These are phyloP conservation scores for Tetrahymena elliotti DNA, from an alignment of 73 alveolate genomes.

Conservation along the genomic window DNA sequence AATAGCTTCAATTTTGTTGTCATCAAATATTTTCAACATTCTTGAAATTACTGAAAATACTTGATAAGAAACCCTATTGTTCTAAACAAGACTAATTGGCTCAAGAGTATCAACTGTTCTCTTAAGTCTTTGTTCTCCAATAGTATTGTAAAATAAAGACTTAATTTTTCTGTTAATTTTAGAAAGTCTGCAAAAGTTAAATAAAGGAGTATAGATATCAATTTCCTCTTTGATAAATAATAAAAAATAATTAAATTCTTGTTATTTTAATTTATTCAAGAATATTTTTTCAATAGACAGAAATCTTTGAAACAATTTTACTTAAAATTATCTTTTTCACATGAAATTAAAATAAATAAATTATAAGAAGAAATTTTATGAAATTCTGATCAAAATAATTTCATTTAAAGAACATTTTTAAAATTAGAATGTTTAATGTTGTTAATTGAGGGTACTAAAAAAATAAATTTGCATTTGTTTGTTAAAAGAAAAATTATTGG, in stretches of 20 bases:
- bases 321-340: no score
- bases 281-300: no score
- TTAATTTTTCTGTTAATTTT: background rate
- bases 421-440: no score
- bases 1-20: slow-evolving; percentile 40
- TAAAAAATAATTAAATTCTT: no score
- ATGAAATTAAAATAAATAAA: no score
- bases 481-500: no score
- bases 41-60: background rate
- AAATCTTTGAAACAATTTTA: no score
- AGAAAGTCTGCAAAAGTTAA: background rate
- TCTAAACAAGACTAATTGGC: background rate
- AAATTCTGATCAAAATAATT: no score
- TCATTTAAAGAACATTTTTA: no score
- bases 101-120: background rate
- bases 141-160: background rate
- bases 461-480: no score
- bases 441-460: no score
- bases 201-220: background rate
- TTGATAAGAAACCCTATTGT: background rate
- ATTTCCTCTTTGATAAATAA: background rate
- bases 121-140: slow-evolving; percentile 5
- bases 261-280: background rate
- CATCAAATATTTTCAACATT: background rate
- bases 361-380: no score